Base-by-base conservation (phyloP, 495 filamentous ascomycete genomes). In the Talaromyces proteolyticus region DNA sequence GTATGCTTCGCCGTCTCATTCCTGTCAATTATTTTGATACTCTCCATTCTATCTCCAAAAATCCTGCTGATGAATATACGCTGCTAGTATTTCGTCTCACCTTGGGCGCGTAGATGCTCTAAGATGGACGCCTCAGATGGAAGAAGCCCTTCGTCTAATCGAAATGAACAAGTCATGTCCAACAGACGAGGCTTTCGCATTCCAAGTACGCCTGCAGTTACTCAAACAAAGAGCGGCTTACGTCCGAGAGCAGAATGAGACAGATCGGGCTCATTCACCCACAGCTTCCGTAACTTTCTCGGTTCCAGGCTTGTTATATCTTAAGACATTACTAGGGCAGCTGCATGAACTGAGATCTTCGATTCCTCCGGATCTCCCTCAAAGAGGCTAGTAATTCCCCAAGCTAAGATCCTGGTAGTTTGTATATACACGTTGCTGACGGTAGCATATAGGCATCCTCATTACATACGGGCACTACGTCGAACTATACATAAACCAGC, bases 401-500 rank as follows among this genome's bases (percentile, higher is more conserved):
- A 40, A 11, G 11, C 11, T 18, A 36, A 21, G 20, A 21, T 24
- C 1, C 44, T 21, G 44, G 22, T 39, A 38, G 40, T 7, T 16
- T 18, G 26, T 5, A 1, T 12, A 16, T 17, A 17, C 8, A 34
- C 29, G 40, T 26, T 51, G 29, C 47, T 43, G 55, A 5, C 29
- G 42, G 51, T 25, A 14, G 10, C 19, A 37, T 47, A 20, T 39
- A 65, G 61, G 57, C 16, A 64, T 60, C 16, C 57, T 70, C 14
- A 59, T 54, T 42, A 47, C 59, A 26, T 60, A 69, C 40, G 48
- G 53, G 7, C 58, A 68, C 46, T 66, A 70, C 37, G 58, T 67
- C 37, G 64, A 67, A 24, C 44, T 72, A n/a, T 68, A 63, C 42
- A 70, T 69, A 19, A 63, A 67, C 39, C 59, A 68, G 6, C 44